Base-by-base conservation (phyloP, 139 green algal genomes). In the Raphidocelis subcapitata region DNA sequence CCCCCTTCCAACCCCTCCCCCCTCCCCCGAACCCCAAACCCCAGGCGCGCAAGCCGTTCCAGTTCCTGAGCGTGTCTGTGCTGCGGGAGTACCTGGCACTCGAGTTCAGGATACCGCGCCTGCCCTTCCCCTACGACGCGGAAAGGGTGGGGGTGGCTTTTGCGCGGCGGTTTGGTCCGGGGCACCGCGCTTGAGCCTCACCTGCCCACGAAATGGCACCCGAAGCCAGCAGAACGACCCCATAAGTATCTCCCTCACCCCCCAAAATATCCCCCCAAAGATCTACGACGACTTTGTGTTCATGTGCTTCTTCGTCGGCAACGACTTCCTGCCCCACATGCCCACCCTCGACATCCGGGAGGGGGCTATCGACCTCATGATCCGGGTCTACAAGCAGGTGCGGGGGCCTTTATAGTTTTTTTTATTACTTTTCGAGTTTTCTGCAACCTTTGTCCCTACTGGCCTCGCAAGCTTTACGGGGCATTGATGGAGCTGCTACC, bases 321-420 rank as follows among this genome's bases (percentile, higher is more conserved):
- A 99, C 69, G 96, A 99, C 77, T 99, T 99, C 77, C 76, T 99
- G 81, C 96, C 96, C 12, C 96, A 99, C 86, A 98, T 98, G 93
- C 96, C 96, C 23, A 99, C 96, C 16, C 87, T 99, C 67, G 96
- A 99, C 81, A 99, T 99, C 72, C 71, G 79, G 54, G 71, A 59
- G 33, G 89, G 93, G 28, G 96, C 94, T 52, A 98, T 99, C 63
- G 94, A 98, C 77, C 85, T 99, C 62, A 88, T 99, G 60, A 95
- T 99, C 85, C 73, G 79, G 1, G 84, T 94, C 15, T 99, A 99
- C 86, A 85, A 84, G 72, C 41, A 70, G 46, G 15, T 20, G 4
- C 24, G 14, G 33, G 44, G 41, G n/a, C 16, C 24, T 65, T 18
- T 57, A 20, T 18, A 57, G 20, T 57, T 18, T 57, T 18, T 57